Evolutionary conservation across 2,329 filamentous ascomycete genomes (phyloP), one percentile per base, ranked within the genome.

Genomic region (Xylariales sp.): DNA sequence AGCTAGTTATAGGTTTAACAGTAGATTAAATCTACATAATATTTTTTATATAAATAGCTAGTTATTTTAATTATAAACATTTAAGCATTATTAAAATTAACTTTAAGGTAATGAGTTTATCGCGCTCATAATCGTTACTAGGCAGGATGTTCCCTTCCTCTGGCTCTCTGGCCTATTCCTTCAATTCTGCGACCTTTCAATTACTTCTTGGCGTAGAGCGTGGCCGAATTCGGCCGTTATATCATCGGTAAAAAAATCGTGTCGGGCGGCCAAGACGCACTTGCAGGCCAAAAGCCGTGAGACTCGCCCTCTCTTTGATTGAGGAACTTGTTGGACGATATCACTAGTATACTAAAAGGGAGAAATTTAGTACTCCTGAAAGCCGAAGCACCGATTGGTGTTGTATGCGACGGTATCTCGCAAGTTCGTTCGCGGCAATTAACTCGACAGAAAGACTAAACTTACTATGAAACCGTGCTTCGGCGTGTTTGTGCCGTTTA

Each of bases 401-500:
- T 23, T 23, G 2, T 23, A 23, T 23, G 23, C 23, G 23, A 41
- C 7, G 16, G 16, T n/a, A 41, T 16, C 7, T 6, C 2, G 5
- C 4, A 34, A 52, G 32, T 10, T 12, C n/a, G 32, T 5, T 16
- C 12, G 1, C 10, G 5, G 10, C 39, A 9, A 18, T 53, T 18
- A 52, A 3, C 9, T 39, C 39, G 50, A 18, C 5, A 7, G 18
- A 41, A 28, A 14, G 32, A 55, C 23, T 3, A 55, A 3, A 55
- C 52, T 3, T 41, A 55, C 52, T 55, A 55, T 55, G 5, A 55
- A 41, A 14, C 34, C 52, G 10, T 14, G 9, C 18, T 55, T 55
- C 12, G 52, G 52, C 10, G 18, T 28, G 16, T 41, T 28, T 16
- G 36, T 41, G 18, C 52, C 52, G 10, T 8, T 39, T 41, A 4